Base-by-base conservation (phyloP, 2,329 filamentous ascomycete genomes). In the Fusarium devonianum region DNA sequence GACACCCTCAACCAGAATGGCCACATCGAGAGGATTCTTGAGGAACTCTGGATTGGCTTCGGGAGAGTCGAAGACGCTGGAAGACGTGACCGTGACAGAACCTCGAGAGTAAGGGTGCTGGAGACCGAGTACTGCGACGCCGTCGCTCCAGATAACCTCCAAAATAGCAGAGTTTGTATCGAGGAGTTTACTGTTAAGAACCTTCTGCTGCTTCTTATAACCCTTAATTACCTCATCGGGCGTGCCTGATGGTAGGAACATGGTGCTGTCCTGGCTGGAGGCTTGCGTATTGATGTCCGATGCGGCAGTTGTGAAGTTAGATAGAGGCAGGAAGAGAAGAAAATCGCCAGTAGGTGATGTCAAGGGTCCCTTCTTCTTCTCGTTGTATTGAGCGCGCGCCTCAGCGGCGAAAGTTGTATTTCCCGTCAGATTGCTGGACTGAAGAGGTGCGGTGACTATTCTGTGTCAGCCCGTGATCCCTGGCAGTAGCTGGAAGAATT, bases 71-170 rank as follows among this genome's bases (percentile, higher is more conserved):
- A 63, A 63, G n/a, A 52, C 45, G 17, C 19, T 47, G 5, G 44
- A 41, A 14, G 60, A 57, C 2, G 18, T 41, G n/a, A 57, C 46
- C 12, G 57, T 63, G 17, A 63, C 37, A n/a, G 32, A 52, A 4
- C 60, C 60, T 32, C 60, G 50, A 2, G 60, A 63, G 33, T 62
- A 63, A 2, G 60, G 60, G 17, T 63, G 60, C 16, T 63, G 51
- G 1, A 63, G 60, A 7, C 57, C 57, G 0, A 63, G 19, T 2
- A 61, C 2, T 1, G 57, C 14, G 5, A 21, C 29, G 7, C 60
- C 54, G 2, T 63, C 60, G 4, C 32, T 25, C 60, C 60, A 63
- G 14, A 63, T 59, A 4, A 59, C 1, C 35, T 63, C 60, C 4
- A 63, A 32, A 0, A 51, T 34, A 3, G 45, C 60, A 1, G 60